These are phyloP conservation scores for Scheffersomyces coipomensis DNA, from an alignment of 805 yeast species.

Conservation along the genomic window DNA sequence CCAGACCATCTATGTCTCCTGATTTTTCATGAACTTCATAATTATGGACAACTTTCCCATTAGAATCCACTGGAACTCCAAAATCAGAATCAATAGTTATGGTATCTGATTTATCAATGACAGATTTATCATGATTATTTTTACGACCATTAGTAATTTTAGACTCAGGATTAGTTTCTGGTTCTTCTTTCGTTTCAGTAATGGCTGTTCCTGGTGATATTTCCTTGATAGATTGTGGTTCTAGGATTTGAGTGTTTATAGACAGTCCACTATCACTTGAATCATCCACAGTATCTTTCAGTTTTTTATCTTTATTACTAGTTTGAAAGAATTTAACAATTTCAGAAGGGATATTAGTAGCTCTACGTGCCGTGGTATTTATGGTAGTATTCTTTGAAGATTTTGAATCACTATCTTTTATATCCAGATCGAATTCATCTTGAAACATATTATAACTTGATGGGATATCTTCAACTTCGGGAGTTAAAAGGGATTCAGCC, in stretches of 20 bases:
- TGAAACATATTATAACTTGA: not conserved
- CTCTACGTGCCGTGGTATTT: not conserved
- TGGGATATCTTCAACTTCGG: not conserved
- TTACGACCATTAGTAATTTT: too few species aligned
- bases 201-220: constrained; percentile 7
- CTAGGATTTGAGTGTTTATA: constrained; percentile 9
- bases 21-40: constrained; percentile 5
- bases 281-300: not conserved
- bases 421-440: not conserved
- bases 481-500: too few species aligned
- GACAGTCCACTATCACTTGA: constrained; percentile 14
- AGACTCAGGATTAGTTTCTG: too few species aligned
- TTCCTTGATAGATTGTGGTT: too few species aligned
- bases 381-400: too few species aligned
- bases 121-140: constrained; percentile 8
- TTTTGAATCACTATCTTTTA: not conserved
- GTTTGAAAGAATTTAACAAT: constrained; percentile 11
- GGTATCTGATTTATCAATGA: constrained; percentile 15
- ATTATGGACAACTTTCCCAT: constrained; percentile 17
- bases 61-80: constrained; percentile 23
- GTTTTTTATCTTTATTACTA: constrained; percentile 1
- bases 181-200: not conserved
- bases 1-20: constrained; percentile 2
- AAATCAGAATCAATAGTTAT: constrained; percentile 29
- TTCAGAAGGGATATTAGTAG: not conserved